phyloP scores from a whole-genome alignment of 2,329 filamentous ascomycete species.

The Monilinia fructigena region DNA sequence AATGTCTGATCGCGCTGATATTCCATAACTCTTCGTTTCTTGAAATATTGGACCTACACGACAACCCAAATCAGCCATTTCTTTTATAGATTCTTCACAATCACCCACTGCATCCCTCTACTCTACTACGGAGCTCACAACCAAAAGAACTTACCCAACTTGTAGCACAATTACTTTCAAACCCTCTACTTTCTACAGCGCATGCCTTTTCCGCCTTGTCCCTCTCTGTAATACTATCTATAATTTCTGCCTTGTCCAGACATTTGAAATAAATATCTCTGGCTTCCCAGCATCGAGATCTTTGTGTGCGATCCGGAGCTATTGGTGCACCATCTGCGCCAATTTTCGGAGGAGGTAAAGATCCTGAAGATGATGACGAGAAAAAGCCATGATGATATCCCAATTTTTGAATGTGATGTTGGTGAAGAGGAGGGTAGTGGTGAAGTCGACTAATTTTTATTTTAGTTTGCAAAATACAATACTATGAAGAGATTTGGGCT shows the following conservation, averaged over 20 bases:
- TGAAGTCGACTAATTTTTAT: too few species aligned
- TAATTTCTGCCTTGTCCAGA: slow-evolving; percentile 75
- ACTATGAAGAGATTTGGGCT: too few species aligned
- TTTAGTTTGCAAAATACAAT: too few species aligned
- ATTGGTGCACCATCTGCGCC: slow-evolving; percentile 61
- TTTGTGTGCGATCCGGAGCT: slow-evolving; percentile 81
- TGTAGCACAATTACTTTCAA: slow-evolving; percentile 81
- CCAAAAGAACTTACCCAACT: slow-evolving; percentile 71
- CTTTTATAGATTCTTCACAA: slow-evolving; percentile 25
- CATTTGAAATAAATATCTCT: slow-evolving; percentile 87
- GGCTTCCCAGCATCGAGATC: slow-evolving; percentile 83
- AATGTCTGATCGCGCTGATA: slow-evolving; percentile 79
- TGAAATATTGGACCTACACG: slow-evolving; percentile 90
- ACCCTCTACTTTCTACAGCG: slow-evolving; percentile 58
- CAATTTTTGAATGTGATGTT: neutral
- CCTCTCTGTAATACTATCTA: slow-evolving; percentile 67
- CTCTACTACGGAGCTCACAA: neutral
- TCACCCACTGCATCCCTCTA: neutral
- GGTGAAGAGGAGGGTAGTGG: too few species aligned
- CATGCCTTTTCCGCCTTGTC: slow-evolving; percentile 58
- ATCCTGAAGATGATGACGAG: slow-evolving; percentile 39
- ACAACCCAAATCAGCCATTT: slow-evolving; percentile 6
- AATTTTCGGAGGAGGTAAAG: slow-evolving; percentile 46
- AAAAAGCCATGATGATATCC: slow-evolving; percentile 50
- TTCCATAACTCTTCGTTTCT: slow-evolving; percentile 92